A percentile compares a stretch with the other conserved stretches of the same genome.
Conservation (phyloP, 805 yeast genomes). For the Metschnikowia similis region DNA sequence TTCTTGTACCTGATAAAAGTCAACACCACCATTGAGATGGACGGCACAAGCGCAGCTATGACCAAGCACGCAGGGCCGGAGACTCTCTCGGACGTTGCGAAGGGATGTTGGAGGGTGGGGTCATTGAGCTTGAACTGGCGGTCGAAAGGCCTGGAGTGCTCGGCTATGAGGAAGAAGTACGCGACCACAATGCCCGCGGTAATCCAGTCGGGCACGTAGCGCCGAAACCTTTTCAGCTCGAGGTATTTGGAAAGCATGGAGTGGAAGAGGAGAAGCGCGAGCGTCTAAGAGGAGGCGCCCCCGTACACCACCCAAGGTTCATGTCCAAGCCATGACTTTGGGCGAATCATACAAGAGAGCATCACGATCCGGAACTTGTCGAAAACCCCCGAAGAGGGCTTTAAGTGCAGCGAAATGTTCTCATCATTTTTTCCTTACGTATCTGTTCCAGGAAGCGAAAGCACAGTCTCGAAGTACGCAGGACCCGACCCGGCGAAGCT, state of each 20-base stretch:
- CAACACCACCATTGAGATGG: slow-evolving; percentile 16
- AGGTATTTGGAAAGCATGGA: slow-evolving; percentile 14
- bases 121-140: slow-evolving; percentile 34
- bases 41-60: slow-evolving; percentile 26
- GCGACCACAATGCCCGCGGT: slow-evolving; percentile 19
- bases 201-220: slow-evolving; percentile 31
- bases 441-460: too few relatives aligned
- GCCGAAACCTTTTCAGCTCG: slow-evolving; percentile 18
- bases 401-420: too few relatives aligned
- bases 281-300: not conserved
- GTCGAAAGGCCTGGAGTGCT: slow-evolving; percentile 29
- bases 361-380: too few relatives aligned
- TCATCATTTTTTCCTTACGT: too few relatives aligned
- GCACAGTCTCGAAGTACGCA: too few relatives aligned
- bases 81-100: slow-evolving; percentile 29
- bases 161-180: slow-evolving; percentile 29
- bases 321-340: too few relatives aligned
- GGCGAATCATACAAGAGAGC: too few relatives aligned
- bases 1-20: slow-evolving; percentile 10
- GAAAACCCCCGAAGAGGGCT: too few relatives aligned
- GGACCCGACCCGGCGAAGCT: too few relatives aligned
- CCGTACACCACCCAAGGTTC: not conserved
- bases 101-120: slow-evolving; percentile 33
- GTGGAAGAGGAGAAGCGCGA: not conserved
- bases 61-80: slow-evolving; percentile 23